These are phyloP conservation scores for Euphorbia lathyris DNA, from an alignment of 345 rosid species.

Conservation along the genomic window DNA sequence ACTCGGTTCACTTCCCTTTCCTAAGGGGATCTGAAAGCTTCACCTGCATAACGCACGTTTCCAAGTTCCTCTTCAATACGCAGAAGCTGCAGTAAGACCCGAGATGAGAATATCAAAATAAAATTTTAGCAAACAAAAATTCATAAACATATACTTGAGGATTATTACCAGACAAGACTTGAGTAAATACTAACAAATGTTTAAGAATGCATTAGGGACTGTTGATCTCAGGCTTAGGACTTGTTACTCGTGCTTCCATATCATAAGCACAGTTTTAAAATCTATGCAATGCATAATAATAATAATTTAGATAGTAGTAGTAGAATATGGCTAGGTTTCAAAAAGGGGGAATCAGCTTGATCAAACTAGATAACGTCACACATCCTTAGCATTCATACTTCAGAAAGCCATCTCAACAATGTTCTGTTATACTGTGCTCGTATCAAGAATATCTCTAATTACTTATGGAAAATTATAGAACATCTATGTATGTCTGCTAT, in stretches of 20 bases:
- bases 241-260: background rate
- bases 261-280: background rate
- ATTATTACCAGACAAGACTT: background rate
- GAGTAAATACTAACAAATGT: background rate
- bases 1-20: background rate
- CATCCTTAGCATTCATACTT: background rate
- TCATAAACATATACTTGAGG: background rate
- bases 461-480: background rate
- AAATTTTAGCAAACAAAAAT: background rate
- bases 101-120: background rate
- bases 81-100: slow-evolving; percentile 61
- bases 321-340: background rate
- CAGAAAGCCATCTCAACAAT: background rate
- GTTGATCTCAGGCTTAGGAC: background rate
- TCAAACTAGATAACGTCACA: background rate
- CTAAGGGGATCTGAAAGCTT: slow-evolving; percentile 84
- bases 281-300: background rate
- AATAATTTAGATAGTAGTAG: background rate
- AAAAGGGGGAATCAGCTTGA: background rate
- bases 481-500: background rate
- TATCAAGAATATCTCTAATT: background rate
- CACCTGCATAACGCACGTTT: slow-evolving; percentile 78
- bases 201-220: background rate
- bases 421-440: background rate
- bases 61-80: slow-evolving; percentile 97